These are phyloP conservation scores for Acidiella bohemica DNA, from an alignment of 495 filamentous ascomycete genomes.

Conservation along the genomic window DNA sequence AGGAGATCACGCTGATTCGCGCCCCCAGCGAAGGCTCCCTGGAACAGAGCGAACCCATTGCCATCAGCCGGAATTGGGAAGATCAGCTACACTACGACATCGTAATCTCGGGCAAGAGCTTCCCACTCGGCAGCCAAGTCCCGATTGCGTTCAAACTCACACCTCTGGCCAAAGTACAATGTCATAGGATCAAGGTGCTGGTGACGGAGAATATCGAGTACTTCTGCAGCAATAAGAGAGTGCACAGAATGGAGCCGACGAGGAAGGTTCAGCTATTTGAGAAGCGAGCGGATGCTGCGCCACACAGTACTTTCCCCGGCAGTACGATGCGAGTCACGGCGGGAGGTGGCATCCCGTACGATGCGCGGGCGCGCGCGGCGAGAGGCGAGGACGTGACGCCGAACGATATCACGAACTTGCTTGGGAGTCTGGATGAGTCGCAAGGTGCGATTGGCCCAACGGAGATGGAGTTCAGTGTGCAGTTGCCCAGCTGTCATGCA, in stretches of 20 bases:
- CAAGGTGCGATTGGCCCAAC: constrained; percentile 65
- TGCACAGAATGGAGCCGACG: constrained; percentile 71
- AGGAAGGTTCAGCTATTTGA: constrained; percentile 82
- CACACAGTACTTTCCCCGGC: constrained; percentile 61
- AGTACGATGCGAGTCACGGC: constrained; percentile 67
- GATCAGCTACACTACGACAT: constrained; percentile 98
- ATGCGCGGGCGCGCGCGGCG: constrained; percentile 45
- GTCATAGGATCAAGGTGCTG: constrained; percentile 89
- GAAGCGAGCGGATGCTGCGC: constrained; percentile 71
- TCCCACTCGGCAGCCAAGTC: constrained; percentile 80
- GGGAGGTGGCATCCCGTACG: constrained; percentile 67
- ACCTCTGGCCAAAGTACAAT: constrained; percentile 88
- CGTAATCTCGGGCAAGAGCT: constrained; percentile 96
- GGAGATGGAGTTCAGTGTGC: constrained; percentile 94
- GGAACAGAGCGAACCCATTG: constrained; percentile 90
- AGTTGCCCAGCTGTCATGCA: constrained; percentile 79
- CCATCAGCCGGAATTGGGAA: constrained; percentile 93
- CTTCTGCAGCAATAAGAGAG: constrained; percentile 73
- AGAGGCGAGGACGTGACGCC: constrained; percentile 41
- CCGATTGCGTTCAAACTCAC: constrained; percentile 97
- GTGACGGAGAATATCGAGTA: constrained; percentile 93
- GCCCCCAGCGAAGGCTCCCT: constrained; percentile 83
- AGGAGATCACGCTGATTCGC: constrained; percentile 77
- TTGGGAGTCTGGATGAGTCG: constrained; percentile 66
- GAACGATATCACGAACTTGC: constrained; percentile 48